Base-by-base conservation (phyloP, 75 land plant species). In the Larix kaempferi region DNA sequence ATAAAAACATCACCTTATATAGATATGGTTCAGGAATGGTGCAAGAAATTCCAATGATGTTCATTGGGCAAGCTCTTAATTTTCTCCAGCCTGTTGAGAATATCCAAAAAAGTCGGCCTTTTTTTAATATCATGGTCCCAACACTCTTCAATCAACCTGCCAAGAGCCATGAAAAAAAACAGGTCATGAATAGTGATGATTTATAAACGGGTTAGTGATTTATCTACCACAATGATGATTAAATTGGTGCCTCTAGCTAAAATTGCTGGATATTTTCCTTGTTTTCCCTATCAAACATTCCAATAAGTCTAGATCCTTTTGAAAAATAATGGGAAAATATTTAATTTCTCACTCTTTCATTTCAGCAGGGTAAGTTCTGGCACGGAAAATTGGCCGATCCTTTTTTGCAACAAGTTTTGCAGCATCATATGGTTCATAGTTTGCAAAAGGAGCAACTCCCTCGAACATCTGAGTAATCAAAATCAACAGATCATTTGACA, bases 361-460 rank as follows among this genome's bases (percentile, higher is more conserved):
- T 26, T 85, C 93, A 39, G 82, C 80, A 56, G 73, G 44, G 57
- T 60, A 85, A 78, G 84, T 85, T 85, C 83, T 91, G 1, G 86
- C 73, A 23, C 84, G 86, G 61, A 88, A 91, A 5, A 69, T 55
- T 56, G 93, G 93, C 25, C 93, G 83, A 57, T 87, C 87, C 55
- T 89, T 89, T 56, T 91, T 90, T 62, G 93, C 76, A 2, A 89
- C 89, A 80, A 64, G 76, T 52, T 86, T 91, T 11, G 91, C 93
- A 61, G 93, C 93, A 79, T 91, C 93, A 86, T 86, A 86, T 69
- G 93, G 88, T 79, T 92, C 95, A 74, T 76, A 82, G 74, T 76
- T 76, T 62, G 84, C 3, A 25, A 92, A 59, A 71, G 95, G 95
- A 7, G 92, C 83, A 14, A 79, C 88, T 23, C 92, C 94, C 80